A percentile compares a stretch with the other conserved stretches of the same genome.
phyloP scores from a whole-genome alignment of 371 early-diverging fungal species.

The Funneliformis caledonium region DNA sequence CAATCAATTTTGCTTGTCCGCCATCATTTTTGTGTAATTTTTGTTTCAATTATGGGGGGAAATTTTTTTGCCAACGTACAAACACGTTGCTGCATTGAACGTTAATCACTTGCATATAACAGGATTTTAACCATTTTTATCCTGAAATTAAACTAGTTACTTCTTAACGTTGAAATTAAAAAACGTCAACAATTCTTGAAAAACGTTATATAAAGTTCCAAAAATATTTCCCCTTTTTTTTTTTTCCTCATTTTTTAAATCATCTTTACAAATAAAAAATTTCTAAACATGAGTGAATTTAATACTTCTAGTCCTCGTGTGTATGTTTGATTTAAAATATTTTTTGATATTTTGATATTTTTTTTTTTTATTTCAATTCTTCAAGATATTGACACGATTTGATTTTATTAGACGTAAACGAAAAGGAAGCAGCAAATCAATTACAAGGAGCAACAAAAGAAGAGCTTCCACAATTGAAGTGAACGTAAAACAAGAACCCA shows the following conservation, averaged over 20 bases:
- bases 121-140: too few species aligned
- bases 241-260: background rate
- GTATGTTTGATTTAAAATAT: background rate
- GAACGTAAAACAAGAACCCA: background rate
- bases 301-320: too few species aligned
- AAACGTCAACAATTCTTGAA: background rate
- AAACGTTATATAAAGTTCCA: background rate
- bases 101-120: background rate
- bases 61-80: slow-evolving; percentile 25
- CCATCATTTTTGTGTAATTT: background rate
- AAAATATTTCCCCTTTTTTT: background rate
- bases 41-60: background rate
- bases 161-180: background rate
- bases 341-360: too few species aligned
- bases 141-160: slow-evolving; percentile 3
- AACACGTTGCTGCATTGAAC: slow-evolving; percentile 22
- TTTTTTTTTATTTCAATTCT: too few species aligned
- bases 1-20: background rate
- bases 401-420: background rate
- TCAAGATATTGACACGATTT: background rate
- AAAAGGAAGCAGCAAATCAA: too few species aligned
- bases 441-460: background rate
- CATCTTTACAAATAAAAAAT: background rate
- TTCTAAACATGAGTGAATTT: background rate
- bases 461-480: background rate